These are phyloP conservation scores for Lineolata rhizophorae DNA, from an alignment of 495 filamentous ascomycete species.

Conservation along the genomic window DNA sequence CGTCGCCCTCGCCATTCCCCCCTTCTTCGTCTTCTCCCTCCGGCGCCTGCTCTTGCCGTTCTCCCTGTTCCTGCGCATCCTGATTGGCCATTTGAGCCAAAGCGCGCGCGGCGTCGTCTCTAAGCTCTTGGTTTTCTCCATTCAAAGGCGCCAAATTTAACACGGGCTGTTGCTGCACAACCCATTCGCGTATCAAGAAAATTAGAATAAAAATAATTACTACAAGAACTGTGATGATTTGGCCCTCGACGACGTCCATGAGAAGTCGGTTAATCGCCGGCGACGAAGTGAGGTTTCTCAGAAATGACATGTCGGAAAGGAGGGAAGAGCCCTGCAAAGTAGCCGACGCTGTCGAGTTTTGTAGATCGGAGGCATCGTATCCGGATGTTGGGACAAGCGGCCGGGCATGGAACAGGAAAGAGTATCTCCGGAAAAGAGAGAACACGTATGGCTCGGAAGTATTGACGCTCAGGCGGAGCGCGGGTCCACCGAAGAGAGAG, in stretches of 20 bases:
- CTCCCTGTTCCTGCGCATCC: constrained; percentile 7
- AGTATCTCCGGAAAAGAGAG: background rate
- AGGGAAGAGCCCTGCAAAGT: constrained; percentile 20
- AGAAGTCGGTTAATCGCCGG: constrained; percentile 55
- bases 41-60: constrained; percentile 3
- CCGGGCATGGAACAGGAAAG: background rate
- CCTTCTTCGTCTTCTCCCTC: constrained; percentile 4
- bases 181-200: constrained; percentile 92
- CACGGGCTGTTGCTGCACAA: constrained; percentile 88
- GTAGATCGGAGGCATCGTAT: no score
- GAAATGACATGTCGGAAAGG: constrained; percentile 48
- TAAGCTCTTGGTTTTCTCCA: no score
- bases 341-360: constrained; percentile 1
- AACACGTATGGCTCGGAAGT: background rate
- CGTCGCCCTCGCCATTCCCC: constrained; percentile 5
- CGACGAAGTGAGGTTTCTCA: constrained; percentile 52
- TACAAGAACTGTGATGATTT: constrained; percentile 75
- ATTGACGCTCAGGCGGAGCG: constrained; percentile 13
- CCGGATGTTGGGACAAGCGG: background rate
- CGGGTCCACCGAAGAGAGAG: constrained; percentile 19
- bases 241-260: constrained; percentile 73
- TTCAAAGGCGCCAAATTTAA: constrained; percentile 31
- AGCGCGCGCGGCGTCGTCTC: constrained; percentile 3
- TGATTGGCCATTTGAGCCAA: constrained; percentile 1
- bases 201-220: constrained; percentile 85